Conservation (phyloP, 2,329 filamentous ascomycete species). For the Arthrocladium fulminans region DNA sequence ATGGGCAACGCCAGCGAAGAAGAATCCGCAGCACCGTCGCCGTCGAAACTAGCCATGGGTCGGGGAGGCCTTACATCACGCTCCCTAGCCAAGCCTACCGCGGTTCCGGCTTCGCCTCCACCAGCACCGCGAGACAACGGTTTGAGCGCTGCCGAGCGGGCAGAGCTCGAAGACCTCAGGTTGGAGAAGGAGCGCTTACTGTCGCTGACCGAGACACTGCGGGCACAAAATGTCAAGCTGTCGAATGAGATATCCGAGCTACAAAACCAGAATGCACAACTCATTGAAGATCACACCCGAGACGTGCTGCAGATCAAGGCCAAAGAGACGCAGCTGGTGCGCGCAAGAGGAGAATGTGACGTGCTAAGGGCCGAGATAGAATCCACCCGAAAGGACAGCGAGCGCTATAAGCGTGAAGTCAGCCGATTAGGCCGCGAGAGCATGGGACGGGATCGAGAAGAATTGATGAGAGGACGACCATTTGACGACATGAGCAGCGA, state of each 20-base stretch:
- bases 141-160: constrained; percentile 69
- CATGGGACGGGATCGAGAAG: constrained; percentile 22
- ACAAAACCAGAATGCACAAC: constrained; percentile 89
- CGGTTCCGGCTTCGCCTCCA: constrained; percentile 43
- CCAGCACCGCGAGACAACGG: constrained; percentile 53
- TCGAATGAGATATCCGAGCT: constrained; percentile 84
- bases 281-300: constrained; percentile 94
- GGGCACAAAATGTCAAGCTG: constrained; percentile 71
- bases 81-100: constrained; percentile 67
- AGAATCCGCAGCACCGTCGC: constrained; percentile 32
- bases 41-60: constrained; percentile 58
- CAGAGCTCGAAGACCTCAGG: constrained; percentile 85
- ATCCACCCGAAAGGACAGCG: constrained; percentile 75
- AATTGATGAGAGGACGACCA: constrained; percentile 15
- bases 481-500: constrained; percentile 45
- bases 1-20: constrained; percentile 34
- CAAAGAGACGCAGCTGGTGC: constrained; percentile 93
- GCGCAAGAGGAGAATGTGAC: constrained; percentile 82
- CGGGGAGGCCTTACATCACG: constrained; percentile 73
- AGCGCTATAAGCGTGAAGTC: constrained; percentile 82
- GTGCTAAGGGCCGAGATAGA: constrained; percentile 79
- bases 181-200: constrained; percentile 70
- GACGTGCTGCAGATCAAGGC: constrained; percentile 95
- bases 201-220: constrained; percentile 68
- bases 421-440: constrained; percentile 44